Evolutionary conservation across 1,284 basidiomycete genomes (phyloP).

Genomic region (Apiotrichum sp.): DNA sequence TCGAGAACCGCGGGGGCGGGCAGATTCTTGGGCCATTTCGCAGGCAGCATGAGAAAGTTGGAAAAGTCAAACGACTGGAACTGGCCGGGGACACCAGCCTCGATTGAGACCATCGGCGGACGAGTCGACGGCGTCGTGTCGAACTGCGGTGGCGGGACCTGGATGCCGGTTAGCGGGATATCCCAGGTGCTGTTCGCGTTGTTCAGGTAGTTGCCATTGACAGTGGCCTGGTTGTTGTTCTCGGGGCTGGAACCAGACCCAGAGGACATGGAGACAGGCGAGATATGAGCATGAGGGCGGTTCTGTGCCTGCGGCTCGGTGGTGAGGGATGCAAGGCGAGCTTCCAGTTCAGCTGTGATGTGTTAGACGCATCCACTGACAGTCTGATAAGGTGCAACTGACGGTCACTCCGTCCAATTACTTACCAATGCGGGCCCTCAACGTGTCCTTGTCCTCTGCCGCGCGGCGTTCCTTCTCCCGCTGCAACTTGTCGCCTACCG

Average conservation of each 20-base stretch:
- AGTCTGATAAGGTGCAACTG: too few species aligned
- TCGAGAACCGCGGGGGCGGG: constrained; percentile 39
- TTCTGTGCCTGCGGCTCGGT: constrained; percentile 15
- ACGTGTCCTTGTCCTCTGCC: constrained; percentile 27
- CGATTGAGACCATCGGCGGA: constrained; percentile 9
- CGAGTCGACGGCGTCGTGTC: constrained; percentile 1
- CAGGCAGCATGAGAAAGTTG: constrained; percentile 31
- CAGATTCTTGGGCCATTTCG: constrained; percentile 38
- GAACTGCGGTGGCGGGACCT: not conserved
- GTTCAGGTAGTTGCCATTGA: not conserved
- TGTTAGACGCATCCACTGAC: too few species aligned
- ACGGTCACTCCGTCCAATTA: not conserved
- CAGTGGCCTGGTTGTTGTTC: not conserved
- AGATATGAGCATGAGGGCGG: not conserved
- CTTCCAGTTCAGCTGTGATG: constrained; percentile 35
- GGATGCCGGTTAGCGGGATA: constrained; percentile 6
- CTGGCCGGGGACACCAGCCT: constrained; percentile 11
- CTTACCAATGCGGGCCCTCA: constrained; percentile 27
- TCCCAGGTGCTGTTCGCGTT: not conserved
- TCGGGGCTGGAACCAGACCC: not conserved
- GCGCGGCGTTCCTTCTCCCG: constrained; percentile 22
- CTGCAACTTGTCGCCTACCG: constrained; percentile 7
- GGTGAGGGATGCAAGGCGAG: constrained; percentile 24
- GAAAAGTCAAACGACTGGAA: constrained; percentile 25
- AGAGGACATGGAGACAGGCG: not conserved